Evolutionary conservation across 2,329 filamentous ascomycete species (phyloP).

Genomic region (Didymellaceae sp.): DNA sequence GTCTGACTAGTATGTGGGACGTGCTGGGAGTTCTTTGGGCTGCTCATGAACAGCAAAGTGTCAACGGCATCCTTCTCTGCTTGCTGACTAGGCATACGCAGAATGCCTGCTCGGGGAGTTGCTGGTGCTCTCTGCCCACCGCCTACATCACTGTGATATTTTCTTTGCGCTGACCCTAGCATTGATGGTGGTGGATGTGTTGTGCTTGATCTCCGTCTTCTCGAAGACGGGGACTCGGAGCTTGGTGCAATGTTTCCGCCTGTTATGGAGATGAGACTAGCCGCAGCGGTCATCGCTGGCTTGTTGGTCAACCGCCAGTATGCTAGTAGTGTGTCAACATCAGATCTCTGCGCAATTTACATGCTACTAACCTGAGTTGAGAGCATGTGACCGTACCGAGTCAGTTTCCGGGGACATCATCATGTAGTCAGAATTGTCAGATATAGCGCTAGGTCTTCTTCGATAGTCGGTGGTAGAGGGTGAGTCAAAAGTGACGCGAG

Average conservation of each 20-base stretch:
- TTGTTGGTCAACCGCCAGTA: constrained; percentile 38
- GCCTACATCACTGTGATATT: constrained; percentile 42
- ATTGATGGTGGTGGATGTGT: constrained; percentile 42
- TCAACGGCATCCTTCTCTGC: constrained; percentile 82
- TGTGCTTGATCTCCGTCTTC: constrained; percentile 46
- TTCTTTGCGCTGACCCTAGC: constrained; percentile 36
- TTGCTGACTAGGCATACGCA: constrained; percentile 73
- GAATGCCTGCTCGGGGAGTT: constrained; percentile 55
- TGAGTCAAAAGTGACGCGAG: constrained; percentile 40
- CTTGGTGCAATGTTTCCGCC: constrained; percentile 35
- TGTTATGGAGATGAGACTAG: constrained; percentile 38
- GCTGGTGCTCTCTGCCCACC: constrained; percentile 36
- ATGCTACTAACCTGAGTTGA: constrained; percentile 33
- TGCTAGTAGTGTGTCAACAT: constrained; percentile 24
- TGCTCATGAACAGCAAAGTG: constrained; percentile 81
- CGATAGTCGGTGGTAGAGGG: constrained; percentile 34
- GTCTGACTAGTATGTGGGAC: constrained; percentile 35
- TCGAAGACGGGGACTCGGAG: constrained; percentile 40
- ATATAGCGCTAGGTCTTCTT: constrained; percentile 46
- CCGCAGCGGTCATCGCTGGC: constrained; percentile 36
- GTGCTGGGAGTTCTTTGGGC: constrained; percentile 69
- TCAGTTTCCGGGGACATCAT: constrained; percentile 44
- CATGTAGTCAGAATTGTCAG: constrained; percentile 45
- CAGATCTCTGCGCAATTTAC: no score
- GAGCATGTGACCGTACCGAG: constrained; percentile 29